Conservation (phyloP, 441 rosid genomes). For the Pelargonium cotyledonis region DNA sequence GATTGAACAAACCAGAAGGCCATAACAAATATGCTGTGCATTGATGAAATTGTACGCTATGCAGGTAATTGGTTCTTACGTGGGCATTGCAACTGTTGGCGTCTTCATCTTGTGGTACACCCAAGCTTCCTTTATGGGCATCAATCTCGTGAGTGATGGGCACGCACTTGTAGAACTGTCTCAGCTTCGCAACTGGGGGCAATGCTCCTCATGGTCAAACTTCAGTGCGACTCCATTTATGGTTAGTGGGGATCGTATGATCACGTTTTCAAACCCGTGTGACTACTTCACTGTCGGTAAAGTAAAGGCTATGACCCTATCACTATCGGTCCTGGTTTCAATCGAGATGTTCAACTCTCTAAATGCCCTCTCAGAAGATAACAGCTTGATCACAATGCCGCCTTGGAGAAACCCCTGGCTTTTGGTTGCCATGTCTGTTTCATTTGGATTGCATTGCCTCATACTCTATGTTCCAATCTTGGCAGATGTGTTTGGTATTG, state of each 20-base stretch:
- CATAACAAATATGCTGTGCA: not conserved
- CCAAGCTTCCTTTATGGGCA: slow-evolving; percentile 37
- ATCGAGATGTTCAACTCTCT: slow-evolving; percentile 99
- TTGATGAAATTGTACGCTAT: slow-evolving; percentile 24
- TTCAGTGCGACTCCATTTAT: slow-evolving; percentile 36
- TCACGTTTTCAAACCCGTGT: slow-evolving; percentile 41
- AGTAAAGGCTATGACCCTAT: slow-evolving; percentile 82
- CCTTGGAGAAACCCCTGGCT: slow-evolving; percentile 95
- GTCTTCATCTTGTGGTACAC: slow-evolving; percentile 42
- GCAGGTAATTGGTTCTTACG: slow-evolving; percentile 42
- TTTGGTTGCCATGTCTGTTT: slow-evolving; percentile 70
- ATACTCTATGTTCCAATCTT: slow-evolving; percentile 80
- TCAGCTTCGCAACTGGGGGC: slow-evolving; percentile 43
- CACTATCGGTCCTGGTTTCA: slow-evolving; percentile 83
- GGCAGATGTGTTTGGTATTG: slow-evolving; percentile 74
- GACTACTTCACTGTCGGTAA: slow-evolving; percentile 75
- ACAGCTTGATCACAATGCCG: slow-evolving; percentile 73
- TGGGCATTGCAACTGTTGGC: slow-evolving; percentile 43
- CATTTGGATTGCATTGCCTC: slow-evolving; percentile 80
- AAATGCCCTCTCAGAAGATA: slow-evolving; percentile 87
- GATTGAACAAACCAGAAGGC: not conserved
- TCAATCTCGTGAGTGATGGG: slow-evolving; percentile 35
- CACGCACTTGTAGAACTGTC: slow-evolving; percentile 36
- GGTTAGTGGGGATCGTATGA: slow-evolving; percentile 29
- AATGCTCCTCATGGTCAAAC: slow-evolving; percentile 40